Evolutionary conservation across 225 moss, liverwort and hornwort genomes (phyloP), one percentile per base, ranked within the genome.

Genomic region (Rhytidiadelphus loreus): DNA sequence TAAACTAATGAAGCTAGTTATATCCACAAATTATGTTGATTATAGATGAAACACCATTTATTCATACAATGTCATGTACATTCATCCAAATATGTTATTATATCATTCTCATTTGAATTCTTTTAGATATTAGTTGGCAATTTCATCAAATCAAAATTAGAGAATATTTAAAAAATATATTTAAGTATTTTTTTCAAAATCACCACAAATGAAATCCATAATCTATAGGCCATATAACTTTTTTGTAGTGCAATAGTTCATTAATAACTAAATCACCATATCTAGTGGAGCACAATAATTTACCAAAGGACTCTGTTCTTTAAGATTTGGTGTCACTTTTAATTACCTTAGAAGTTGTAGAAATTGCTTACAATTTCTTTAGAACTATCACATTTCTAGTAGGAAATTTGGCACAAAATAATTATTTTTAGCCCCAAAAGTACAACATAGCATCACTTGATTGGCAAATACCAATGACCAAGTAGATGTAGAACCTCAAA

Each of bases 161-260:
- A 35, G 0, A 76, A 53, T 35, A 23, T 5, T 33, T 13, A 35
- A 0, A 14, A 53, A 15, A 14, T n/a, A 21, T 1, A 35, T 52
- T 35, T 0, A 14, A 33, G 2, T 23, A 0, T 76, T 23, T 35
- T 73, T 35, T 14, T 7, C 11, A 74, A 30, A n/a, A 74, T 48
- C 13, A 46, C 22, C 1, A 33, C 13, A 76, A 33, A 21, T 52
- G 1, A 52, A 76, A 35, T 73, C 17, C 8, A 50, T 33, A 1
- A 19, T 3, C 18, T 43, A 16, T 5, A 1, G 0, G 1, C 8
- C 1, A 0, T 71, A 43, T 25, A 71, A 15, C 5, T 1, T 43
- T 16, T 71, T 44, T 72, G 8, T 30, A 74, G 8, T 7, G 2
- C 12, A 75, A 8, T 46, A 73, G 29, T 17, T 73, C 17, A 46